Evolutionary conservation across 352 stramenopile species (phyloP), one percentile per base, ranked within the genome.

Genomic region (Pythium dissotocum): DNA sequence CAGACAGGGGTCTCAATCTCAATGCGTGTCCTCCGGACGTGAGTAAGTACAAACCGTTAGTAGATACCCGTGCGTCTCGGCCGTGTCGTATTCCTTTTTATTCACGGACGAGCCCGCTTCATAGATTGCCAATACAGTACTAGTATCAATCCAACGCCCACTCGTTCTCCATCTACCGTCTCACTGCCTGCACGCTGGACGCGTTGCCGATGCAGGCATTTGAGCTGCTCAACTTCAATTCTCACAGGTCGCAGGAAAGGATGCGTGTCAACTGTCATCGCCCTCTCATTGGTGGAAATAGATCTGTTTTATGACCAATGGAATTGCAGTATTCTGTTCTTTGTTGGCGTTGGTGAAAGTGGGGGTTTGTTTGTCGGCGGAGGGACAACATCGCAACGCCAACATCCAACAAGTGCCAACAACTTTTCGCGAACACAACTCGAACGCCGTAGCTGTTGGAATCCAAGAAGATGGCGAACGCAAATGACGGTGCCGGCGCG

Each of bases 281-380:
- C 18, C 33, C 6, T 28, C 35, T 55, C 4, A 68, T 63, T 55
- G 55, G 54, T 21, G 63, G 2, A 46, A 61, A 61, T 48, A 42
- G 28, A 7, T 21, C 51, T 21, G 42, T 0, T 55, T 64, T 72
- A 52, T 10, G 56, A 44, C 66, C 66, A 72, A 67, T 72, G 52
- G 24, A 12, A 51, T 18, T n/a, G 12, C 63, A 28, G 1, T n/a
- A 38, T 52, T 52, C 33, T 53, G 5, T 56, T 56, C 51, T 48
- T 57, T 57, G 49, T 57, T 57, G 49, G 33, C n/a, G 35, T 44
- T 46, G 55, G 44, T 56, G 26, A 8, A 57, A 57, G 49, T 21
- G 26, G 24, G 26, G 24, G 32, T 57, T 18, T 30, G 13, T 24
- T 30, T 24, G 9, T 57, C 32, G 49, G 49, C 49, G 26, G 24